These are phyloP conservation scores for Cladochytrium replicatum DNA, from an alignment of 192 early-diverging fungal genomes.

Conservation along the genomic window DNA sequence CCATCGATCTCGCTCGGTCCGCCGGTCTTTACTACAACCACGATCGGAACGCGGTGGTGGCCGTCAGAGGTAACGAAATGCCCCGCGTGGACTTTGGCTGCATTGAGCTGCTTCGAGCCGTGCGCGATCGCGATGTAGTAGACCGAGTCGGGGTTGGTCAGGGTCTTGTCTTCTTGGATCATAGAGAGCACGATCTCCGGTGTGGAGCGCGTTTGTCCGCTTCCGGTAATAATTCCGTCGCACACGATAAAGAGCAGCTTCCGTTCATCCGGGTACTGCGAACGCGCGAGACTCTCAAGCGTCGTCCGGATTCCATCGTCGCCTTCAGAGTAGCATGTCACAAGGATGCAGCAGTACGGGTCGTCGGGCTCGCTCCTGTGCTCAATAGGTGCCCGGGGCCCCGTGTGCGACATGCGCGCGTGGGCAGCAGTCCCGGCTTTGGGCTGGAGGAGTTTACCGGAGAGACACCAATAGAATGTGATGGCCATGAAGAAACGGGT, in stretches of 20 bases:
- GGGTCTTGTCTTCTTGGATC: too few relatives aligned
- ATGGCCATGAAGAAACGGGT: constrained; percentile 60
- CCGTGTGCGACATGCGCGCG: too few relatives aligned
- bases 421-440: too few relatives aligned
- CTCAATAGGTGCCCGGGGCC: too few relatives aligned
- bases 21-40: constrained; percentile 30
- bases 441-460: too few relatives aligned
- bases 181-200: constrained; percentile 80
- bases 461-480: constrained; percentile 72
- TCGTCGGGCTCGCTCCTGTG: too few relatives aligned
- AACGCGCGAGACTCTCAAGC: constrained; percentile 73
- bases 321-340: constrained; percentile 86
- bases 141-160: constrained; percentile 25
- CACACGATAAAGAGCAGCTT: constrained; percentile 85
- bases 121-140: constrained; percentile 80
- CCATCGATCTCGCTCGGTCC: constrained; percentile 20
- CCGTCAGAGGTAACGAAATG: constrained; percentile 56
- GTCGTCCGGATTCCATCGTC: constrained; percentile 50
- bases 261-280: constrained; percentile 75
- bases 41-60: constrained; percentile 42
- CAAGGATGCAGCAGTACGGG: constrained; percentile 45
- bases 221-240: constrained; percentile 56
- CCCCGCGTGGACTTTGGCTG: constrained; percentile 59
- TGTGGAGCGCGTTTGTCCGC: constrained; percentile 52
- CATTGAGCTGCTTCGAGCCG: constrained; percentile 89